Percentiles rank a stretch among this genome's conserved stretches.
Evolutionary conservation across 2,329 filamentous ascomycete genomes (phyloP).

Genomic region (Diaporthe batatas): DNA sequence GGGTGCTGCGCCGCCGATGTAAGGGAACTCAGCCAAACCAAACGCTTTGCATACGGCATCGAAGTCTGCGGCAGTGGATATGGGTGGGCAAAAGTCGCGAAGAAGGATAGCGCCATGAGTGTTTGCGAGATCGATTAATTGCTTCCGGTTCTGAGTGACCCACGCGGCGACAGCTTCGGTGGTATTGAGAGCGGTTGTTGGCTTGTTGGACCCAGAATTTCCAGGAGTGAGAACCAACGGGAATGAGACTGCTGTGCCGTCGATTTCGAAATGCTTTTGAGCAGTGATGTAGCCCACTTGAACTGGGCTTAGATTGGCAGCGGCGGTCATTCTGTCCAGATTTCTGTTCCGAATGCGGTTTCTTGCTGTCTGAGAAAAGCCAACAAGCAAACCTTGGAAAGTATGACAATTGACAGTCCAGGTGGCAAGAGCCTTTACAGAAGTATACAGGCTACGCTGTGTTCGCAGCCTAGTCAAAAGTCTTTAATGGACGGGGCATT

Average conservation of each 20-base stretch:
- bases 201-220: conserved; percentile 43
- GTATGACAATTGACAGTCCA: too few species aligned
- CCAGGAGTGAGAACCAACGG: conserved; percentile 38
- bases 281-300: conserved; percentile 20
- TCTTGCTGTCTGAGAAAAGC: too few species aligned
- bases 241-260: conserved; percentile 28
- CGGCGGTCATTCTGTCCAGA: conserved; percentile 9
- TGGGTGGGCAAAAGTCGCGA: conserved; percentile 37
- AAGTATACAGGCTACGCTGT: neutral
- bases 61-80: conserved; percentile 36
- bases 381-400: neutral
- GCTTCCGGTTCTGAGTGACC: conserved; percentile 31
- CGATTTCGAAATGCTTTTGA: conserved; percentile 38
- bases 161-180: conserved; percentile 33
- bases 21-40: conserved; percentile 35
- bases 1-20: conserved; percentile 40
- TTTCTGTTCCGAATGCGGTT: neutral
- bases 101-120: conserved; percentile 39
- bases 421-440: too few species aligned
- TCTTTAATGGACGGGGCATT: neutral
- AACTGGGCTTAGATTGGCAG: conserved; percentile 35
- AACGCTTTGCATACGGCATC: conserved; percentile 37
- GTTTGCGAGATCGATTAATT: conserved; percentile 32
- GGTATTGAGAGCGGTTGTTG: conserved; percentile 1
- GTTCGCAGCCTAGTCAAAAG: neutral